phyloP scores from a whole-genome alignment of 345 rosid species.

The Arabidopsis thaliana region DNA sequence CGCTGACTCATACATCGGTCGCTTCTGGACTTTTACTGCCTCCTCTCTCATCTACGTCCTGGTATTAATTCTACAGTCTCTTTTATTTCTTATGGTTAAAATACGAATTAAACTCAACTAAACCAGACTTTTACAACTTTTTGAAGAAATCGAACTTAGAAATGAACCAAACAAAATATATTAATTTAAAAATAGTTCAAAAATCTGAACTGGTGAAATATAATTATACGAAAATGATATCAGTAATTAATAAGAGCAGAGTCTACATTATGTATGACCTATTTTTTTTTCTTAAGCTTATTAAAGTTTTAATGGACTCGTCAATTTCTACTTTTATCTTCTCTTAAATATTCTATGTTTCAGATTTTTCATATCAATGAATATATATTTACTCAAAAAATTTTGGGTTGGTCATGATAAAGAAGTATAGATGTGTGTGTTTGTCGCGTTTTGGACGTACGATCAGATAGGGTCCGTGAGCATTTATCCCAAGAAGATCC shows the following conservation, averaged over 20 bases:
- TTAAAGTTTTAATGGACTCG: not conserved
- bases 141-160: not conserved
- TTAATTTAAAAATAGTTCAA: not conserved
- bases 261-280: not conserved
- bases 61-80: conserved; percentile 46
- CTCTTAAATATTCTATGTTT: not conserved
- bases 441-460: conserved; percentile 36
- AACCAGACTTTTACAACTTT: not conserved
- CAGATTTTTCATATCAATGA: not conserved
- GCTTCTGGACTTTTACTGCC: conserved; percentile 93
- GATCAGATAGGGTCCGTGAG: conserved; percentile 39
- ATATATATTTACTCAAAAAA: not conserved
- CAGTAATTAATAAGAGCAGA: not conserved
- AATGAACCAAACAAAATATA: not conserved
- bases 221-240: not conserved
- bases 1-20: conserved; percentile 88
- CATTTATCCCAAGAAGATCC: conserved; percentile 20
- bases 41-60: conserved; percentile 79
- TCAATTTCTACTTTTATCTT: not conserved
- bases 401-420: conserved; percentile 4
- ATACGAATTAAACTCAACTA: not conserved
- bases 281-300: not conserved
- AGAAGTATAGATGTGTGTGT: conserved; percentile 20
- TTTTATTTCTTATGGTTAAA: not conserved
- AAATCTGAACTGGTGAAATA: not conserved